These are phyloP conservation scores for Botrytis cinerea DNA, from an alignment of 2,329 filamentous ascomycete species.

Conservation along the genomic window DNA sequence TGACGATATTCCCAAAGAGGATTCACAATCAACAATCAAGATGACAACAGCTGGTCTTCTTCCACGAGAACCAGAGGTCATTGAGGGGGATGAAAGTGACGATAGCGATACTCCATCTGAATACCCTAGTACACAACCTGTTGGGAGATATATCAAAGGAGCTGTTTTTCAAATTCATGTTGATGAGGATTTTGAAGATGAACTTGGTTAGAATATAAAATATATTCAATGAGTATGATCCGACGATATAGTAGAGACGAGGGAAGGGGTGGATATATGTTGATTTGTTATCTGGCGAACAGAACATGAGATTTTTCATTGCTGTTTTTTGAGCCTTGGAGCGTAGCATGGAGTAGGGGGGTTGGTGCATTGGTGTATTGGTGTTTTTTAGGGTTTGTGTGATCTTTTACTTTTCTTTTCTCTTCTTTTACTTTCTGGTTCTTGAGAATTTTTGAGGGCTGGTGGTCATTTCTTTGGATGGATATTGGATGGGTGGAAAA, in stretches of 20 bases:
- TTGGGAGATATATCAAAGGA: not conserved
- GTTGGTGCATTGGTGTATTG: constrained; percentile 1
- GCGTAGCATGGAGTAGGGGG: not conserved
- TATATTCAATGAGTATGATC: not conserved
- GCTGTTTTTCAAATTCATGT: constrained; percentile 21
- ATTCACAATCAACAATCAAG: constrained; percentile 3
- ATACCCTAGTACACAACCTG: constrained; percentile 24
- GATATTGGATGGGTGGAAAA: constrained; percentile 2
- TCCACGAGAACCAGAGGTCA: not conserved
- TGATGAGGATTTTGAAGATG: constrained; percentile 26
- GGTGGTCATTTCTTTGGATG: not conserved
- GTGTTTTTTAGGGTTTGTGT: not conserved
- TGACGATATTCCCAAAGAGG: constrained; percentile 18
- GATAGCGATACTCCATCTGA: constrained; percentile 24
- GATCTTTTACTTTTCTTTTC: not conserved
- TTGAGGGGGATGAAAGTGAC: constrained; percentile 24
- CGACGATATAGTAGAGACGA: not conserved
- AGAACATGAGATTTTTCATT: not conserved
- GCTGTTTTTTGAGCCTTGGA: not conserved
- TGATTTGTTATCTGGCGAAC: not conserved
- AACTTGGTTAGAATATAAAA: not conserved
- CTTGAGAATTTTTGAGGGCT: not conserved
- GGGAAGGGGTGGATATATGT: not conserved
- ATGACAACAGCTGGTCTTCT: not conserved
- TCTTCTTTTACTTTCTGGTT: not conserved